These are phyloP conservation scores for Malassezia cuniculi DNA, from an alignment of 1,284 basidiomycete species.

Conservation along the genomic window DNA sequence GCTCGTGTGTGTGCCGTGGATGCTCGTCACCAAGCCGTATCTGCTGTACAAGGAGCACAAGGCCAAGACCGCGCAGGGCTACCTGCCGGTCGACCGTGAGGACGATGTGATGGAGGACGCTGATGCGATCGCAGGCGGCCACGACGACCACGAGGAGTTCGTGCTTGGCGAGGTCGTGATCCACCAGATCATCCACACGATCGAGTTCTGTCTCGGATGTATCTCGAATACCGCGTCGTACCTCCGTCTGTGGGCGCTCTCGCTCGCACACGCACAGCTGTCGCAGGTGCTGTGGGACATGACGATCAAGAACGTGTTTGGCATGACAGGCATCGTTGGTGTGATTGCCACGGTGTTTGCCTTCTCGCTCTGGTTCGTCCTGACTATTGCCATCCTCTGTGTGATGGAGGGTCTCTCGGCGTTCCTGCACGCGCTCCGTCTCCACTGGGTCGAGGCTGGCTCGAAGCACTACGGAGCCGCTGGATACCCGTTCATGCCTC, in stretches of 20 bases:
- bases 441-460: slow-evolving; percentile 96
- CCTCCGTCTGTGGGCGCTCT: slow-evolving; percentile 94
- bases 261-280: slow-evolving; percentile 90
- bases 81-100: slow-evolving; percentile 52
- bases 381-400: slow-evolving; percentile 60
- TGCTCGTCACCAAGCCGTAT: slow-evolving; percentile 89
- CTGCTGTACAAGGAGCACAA: slow-evolving; percentile 79
- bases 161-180: slow-evolving; percentile 90
- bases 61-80: slow-evolving; percentile 69
- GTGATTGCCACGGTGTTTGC: slow-evolving; percentile 56
- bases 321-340: slow-evolving; percentile 48
- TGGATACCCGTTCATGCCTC: slow-evolving; percentile 53
- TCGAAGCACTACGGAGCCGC: slow-evolving; percentile 89
- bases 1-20: slow-evolving; percentile 81
- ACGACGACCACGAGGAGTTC: slow-evolving; percentile 49
- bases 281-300: slow-evolving; percentile 61
- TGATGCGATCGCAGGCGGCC: slow-evolving; percentile 51
- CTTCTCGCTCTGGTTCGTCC: slow-evolving; percentile 65
- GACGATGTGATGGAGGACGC: slow-evolving; percentile 46
- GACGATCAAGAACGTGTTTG: slow-evolving; percentile 43
- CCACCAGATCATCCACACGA: slow-evolving; percentile 68
- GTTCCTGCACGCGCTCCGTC: slow-evolving; percentile 85
- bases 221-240: slow-evolving; percentile 99
- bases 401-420: slow-evolving; percentile 69
- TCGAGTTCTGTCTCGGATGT: slow-evolving; percentile 89